Evolutionary conservation across 2,329 filamentous ascomycete genomes (phyloP), one percentile per base, ranked within the genome.

Genomic region (Arthroderma sp.): DNA sequence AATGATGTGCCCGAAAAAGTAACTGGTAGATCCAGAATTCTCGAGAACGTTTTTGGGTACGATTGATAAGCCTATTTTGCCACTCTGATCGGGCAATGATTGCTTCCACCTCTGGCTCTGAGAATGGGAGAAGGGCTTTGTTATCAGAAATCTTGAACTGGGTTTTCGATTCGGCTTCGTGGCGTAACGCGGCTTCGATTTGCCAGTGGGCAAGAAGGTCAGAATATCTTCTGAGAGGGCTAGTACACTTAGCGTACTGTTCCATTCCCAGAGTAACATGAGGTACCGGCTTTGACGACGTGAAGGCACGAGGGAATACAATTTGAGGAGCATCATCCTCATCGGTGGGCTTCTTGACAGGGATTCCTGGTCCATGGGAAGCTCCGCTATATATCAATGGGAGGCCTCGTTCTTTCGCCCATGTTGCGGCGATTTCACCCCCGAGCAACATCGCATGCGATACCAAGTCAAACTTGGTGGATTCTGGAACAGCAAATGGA

Each of bases 181-280:
- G 68, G 7, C 73, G 72, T 36, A 82, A 53, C 1, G 74, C 75
- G 5, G 76, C 72, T 62, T 80, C 76, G 39, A 80, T 77, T 51
- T 82, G 77, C 68, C 78, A 81, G 55, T 80, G 77, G 7, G 69
- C 63, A 38, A 81, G 66, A 56, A 81, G 68, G 57, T 82, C 78
- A 39, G 65, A 67, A 57, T 74, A 80, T 33, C 77, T 69, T 42
- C 78, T 72, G 22, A 82, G 64, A 1, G 78, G 78, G 53, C 72
- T 78, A 0, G 77, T 81, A 42, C 70, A 68, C 59, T 75, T 78
- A 47, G 70, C 59, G 53, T 80, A 80, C 28, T 66, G 56, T 29
- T 69, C 59, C 29, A 75, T 59, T 32, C 74, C 75, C 2, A 80
- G 60, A 5, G 69, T 58, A 4, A 60, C 57, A 53, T 80, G 75